phyloP scores from a whole-genome alignment of 768 basidiomycete species.

The Lactifluus pinguis region DNA sequence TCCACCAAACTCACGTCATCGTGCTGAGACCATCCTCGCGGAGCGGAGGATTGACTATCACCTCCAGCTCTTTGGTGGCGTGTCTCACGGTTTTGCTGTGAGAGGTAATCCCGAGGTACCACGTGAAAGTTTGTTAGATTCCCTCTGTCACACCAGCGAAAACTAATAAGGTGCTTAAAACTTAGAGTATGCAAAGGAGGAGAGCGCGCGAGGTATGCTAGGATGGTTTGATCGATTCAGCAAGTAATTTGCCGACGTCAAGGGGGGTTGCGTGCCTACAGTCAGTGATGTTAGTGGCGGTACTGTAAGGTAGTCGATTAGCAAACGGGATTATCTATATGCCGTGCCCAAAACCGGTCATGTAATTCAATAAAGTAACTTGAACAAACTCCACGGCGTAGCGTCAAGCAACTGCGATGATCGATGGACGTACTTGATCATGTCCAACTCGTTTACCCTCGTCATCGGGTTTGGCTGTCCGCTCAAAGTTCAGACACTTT shows the following conservation, averaged over 20 bases:
- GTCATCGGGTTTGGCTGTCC: neutral
- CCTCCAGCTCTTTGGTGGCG: constrained; percentile 46
- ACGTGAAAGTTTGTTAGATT: constrained; percentile 6
- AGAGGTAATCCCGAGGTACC: constrained; percentile 23
- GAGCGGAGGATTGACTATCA: constrained; percentile 44
- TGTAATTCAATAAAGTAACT: neutral
- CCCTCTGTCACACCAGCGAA: neutral
- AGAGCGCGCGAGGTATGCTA: constrained; percentile 17
- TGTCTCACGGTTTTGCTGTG: constrained; percentile 31
- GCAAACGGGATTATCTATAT: neutral
- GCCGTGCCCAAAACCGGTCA: no score
- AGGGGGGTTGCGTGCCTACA: neutral
- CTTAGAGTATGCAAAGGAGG: constrained; percentile 17
- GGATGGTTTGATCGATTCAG: constrained; percentile 17
- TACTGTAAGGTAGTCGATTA: neutral
- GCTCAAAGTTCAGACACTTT: neutral
- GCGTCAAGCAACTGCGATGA: neutral
- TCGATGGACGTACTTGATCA: neutral
- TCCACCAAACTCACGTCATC: constrained; percentile 39
- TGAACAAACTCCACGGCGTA: neutral
- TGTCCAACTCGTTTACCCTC: constrained; percentile 2
- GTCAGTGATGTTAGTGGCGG: neutral
- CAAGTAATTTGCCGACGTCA: neutral
- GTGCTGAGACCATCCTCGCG: constrained; percentile 47
- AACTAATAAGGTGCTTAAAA: neutral